Evolutionary conservation across 345 rosid genomes (phyloP), one percentile per base, ranked within the genome.

Genomic region (Bretschneidera sinensis): DNA sequence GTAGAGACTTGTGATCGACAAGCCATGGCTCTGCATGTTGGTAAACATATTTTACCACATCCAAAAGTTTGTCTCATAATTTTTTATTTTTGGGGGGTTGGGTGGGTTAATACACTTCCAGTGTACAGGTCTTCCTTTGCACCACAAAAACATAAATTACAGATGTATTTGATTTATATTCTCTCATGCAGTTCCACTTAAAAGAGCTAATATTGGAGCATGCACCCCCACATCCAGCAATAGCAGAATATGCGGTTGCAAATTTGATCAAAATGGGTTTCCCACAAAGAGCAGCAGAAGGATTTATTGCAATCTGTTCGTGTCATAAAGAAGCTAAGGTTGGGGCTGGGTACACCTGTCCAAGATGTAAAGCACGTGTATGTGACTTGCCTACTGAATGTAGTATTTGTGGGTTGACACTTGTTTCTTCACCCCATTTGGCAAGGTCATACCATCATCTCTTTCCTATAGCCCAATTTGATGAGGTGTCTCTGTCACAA

Each of bases 361-460:
- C 99, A 0, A 83, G 97, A 81, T 94, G 97, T 78, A 89, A 81
- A 77, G 89, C 96, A 22, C 87, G 92, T 25, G 90, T 80, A 0
- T 90, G 97, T 72, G 96, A 90, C 55, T 86, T 90, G 48, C 96
- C 95, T 47, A 84, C 90, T 4, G 97, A 94, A 76, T 94, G 97
- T 48, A 62, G 86, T 48, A 69, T 90, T 18, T 90, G 99, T 47
- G 99, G 97, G 22, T 76, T 88, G 66, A 86, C 97, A 43, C 96
- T 90, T 61, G 97, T 94, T 69, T 94, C 99, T 24, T 90, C 97
- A 0, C 97, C 96, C 14, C 99, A 85, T 83, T 71, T 94, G 64
- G 97, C 97, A 0, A 85, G 97, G 76, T 94, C 99, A 13, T 90
- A 94, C 60, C 99, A 87, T 78, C 97, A 94, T 72, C 87, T 94